These are phyloP conservation scores for Flueggea neowawraea DNA, from an alignment of 441 rosid genomes.

Conservation along the genomic window DNA sequence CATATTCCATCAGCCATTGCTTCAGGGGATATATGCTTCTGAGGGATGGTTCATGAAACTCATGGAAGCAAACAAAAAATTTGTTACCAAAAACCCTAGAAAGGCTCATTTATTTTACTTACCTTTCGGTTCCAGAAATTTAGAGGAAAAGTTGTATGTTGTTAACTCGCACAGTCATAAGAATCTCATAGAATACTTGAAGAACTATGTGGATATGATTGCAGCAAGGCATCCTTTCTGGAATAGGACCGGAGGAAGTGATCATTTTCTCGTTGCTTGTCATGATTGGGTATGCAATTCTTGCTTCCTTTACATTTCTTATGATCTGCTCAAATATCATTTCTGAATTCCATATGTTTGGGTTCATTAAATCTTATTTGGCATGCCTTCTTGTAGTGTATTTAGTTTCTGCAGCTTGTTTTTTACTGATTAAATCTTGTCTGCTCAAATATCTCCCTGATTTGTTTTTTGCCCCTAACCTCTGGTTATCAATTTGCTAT, in stretches of 20 bases:
- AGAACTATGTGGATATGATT: conserved; percentile 53
- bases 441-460: no score
- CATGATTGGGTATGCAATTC: conserved; percentile 81
- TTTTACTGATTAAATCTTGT: no score
- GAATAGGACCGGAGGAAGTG: conserved; percentile 85
- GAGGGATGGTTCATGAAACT: conserved; percentile 98
- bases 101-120: conserved; percentile 87
- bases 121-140: conserved; percentile 81
- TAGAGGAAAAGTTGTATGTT: conserved; percentile 62
- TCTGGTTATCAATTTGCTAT: no score
- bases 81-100: conserved; percentile 54
- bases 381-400: no score
- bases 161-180: conserved; percentile 57
- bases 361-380: no score
- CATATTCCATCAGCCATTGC: conserved; percentile 56
- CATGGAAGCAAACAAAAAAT: conserved; percentile 55
- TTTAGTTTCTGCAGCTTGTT: no score
- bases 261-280: conserved; percentile 96
- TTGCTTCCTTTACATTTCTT: background rate
- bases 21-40: conserved; percentile 87
- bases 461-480: no score
- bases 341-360: no score
- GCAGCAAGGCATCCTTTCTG: conserved; percentile 69
- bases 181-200: conserved; percentile 53
- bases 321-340: no score